Evolutionary conservation across 495 filamentous ascomycete species (phyloP).

Genomic region (Neurospora tetrasperma): DNA sequence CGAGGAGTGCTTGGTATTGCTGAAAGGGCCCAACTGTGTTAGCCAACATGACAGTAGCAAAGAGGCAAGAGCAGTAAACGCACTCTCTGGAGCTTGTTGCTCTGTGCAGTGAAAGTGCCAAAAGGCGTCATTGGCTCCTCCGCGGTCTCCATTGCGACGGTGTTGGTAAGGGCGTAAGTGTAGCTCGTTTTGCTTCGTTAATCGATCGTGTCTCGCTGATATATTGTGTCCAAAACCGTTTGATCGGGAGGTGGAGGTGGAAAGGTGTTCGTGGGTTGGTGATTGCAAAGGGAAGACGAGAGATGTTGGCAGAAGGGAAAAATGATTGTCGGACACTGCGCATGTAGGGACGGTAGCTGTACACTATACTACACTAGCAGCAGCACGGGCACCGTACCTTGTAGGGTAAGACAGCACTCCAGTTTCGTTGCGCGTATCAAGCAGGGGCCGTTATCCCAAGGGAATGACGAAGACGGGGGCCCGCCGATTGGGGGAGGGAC

Average conservation of each 20-base stretch:
- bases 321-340: background rate
- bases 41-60: constrained; percentile 2
- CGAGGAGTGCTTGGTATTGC: constrained; percentile 93
- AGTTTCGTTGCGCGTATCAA: background rate
- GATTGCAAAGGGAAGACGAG: background rate
- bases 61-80: constrained; percentile 6
- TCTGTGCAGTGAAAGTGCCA: constrained; percentile 21
- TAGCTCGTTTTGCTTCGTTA: background rate
- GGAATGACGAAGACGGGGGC: background rate
- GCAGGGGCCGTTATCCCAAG: background rate
- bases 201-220: background rate
- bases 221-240: background rate
- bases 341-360: background rate
- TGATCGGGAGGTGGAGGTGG: background rate
- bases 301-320: background rate
- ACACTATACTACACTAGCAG: background rate
- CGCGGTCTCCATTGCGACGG: constrained; percentile 15
- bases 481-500: background rate
- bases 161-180: background rate
- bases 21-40: constrained; percentile 20
- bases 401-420: background rate
- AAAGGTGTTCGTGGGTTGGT: background rate
- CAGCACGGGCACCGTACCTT: background rate
- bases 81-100: constrained; percentile 32
- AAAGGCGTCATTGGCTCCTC: constrained; percentile 24